These are phyloP conservation scores for Chlorella sp. DNA, from an alignment of 139 green algal genomes.

Conservation along the genomic window DNA sequence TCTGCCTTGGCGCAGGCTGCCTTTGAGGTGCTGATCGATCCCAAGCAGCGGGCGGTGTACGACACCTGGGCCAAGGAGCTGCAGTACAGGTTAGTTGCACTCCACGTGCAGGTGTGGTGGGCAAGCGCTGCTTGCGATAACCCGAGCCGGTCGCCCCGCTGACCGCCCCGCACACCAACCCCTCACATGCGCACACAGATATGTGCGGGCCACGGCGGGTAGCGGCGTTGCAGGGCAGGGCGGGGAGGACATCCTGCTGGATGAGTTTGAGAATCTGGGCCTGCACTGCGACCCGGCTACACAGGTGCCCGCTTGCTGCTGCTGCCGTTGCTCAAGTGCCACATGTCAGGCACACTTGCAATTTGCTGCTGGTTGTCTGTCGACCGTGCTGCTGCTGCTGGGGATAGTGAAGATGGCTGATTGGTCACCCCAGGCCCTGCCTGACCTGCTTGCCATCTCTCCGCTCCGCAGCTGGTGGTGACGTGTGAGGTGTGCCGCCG, in stretches of 20 bases:
- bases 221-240: conserved; percentile 40
- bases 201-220: conserved; percentile 11
- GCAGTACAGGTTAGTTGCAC: conserved; percentile 70
- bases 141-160: too few relatives aligned
- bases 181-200: too few relatives aligned
- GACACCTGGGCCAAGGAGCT: conserved; percentile 73
- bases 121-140: too few relatives aligned
- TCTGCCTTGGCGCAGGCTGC: conserved; percentile 36
- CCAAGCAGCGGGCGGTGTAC: conserved; percentile 64
- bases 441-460: not conserved
- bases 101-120: too few relatives aligned
- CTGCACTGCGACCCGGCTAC: conserved; percentile 59
- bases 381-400: too few relatives aligned
- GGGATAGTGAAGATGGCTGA: too few relatives aligned
- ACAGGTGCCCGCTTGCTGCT: too few relatives aligned
- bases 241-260: conserved; percentile 79
- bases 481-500: conserved; percentile 87
- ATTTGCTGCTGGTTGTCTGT: too few relatives aligned
- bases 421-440: too few relatives aligned
- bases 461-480: conserved; percentile 77
- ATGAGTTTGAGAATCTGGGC: conserved; percentile 72
- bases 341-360: too few relatives aligned
- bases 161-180: too few relatives aligned
- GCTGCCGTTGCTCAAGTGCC: too few relatives aligned
- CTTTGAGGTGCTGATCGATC: conserved; percentile 72